Evolutionary conservation across 345 rosid genomes (phyloP).

Genomic region (Linum tenue): DNA sequence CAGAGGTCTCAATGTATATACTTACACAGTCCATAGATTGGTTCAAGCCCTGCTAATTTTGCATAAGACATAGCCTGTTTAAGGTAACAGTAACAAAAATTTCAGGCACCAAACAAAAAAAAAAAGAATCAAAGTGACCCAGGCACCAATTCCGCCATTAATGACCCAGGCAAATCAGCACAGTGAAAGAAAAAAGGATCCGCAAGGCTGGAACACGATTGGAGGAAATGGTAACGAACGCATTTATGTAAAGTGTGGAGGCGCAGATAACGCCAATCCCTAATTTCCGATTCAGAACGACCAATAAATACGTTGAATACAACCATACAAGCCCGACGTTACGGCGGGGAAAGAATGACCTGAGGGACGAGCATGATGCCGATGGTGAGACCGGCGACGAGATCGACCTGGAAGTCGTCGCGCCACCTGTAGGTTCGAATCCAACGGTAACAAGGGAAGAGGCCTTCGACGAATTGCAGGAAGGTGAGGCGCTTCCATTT

Average conservation of each 20-base stretch:
- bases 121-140: neutral
- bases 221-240: neutral
- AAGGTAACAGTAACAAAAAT: slow-evolving; percentile 4
- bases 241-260: neutral
- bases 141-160: neutral
- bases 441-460: slow-evolving; percentile 86
- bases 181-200: slow-evolving; percentile 3
- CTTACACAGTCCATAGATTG: slow-evolving; percentile 96
- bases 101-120: too few species aligned
- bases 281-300: neutral
- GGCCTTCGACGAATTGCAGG: slow-evolving; percentile 46
- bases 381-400: slow-evolving; percentile 88
- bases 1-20: slow-evolving; percentile 5
- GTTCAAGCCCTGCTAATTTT: slow-evolving; percentile 85
- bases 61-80: slow-evolving; percentile 98
- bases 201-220: neutral
- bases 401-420: slow-evolving; percentile 72
- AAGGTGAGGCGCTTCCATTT: slow-evolving; percentile 46
- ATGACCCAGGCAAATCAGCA: neutral
- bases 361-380: slow-evolving; percentile 98
- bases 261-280: neutral
- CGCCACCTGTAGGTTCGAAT: slow-evolving; percentile 72
- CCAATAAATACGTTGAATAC: too few species aligned
- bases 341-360: slow-evolving; percentile 26
- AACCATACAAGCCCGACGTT: too few species aligned